Evolutionary conservation across 2,329 filamentous ascomycete genomes (phyloP).

Genomic region (Trichoderma sp.): DNA sequence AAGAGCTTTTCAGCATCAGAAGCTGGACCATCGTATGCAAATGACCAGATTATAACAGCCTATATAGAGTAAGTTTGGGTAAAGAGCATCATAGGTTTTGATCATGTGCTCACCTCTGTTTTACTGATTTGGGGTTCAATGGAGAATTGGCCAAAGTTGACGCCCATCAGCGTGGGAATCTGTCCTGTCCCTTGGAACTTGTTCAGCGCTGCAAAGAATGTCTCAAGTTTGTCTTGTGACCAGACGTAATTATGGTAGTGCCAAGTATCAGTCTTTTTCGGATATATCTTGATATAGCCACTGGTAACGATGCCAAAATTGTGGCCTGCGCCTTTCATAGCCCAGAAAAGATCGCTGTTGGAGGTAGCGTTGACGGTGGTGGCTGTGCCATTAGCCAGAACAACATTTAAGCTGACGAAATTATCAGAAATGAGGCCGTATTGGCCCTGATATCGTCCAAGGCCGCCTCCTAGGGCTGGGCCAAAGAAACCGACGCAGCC

Average conservation of each 20-base stretch:
- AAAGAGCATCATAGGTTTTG: fast-evolving
- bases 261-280: not conserved
- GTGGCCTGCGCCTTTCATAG: conserved; percentile 36
- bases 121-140: not conserved
- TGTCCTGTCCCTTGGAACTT: not conserved
- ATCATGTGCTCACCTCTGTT: not conserved
- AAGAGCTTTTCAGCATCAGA: not conserved
- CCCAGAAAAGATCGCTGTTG: conserved; percentile 40
- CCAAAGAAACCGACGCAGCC: conserved; percentile 33
- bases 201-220: not conserved
- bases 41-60: conserved; percentile 4
- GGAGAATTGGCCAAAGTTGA: conserved; percentile 6
- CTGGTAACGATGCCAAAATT: conserved; percentile 39
- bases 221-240: not conserved
- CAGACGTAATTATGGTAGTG: not conserved
- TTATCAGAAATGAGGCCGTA: conserved; percentile 38
- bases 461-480: conserved; percentile 35
- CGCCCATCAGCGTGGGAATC: not conserved
- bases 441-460: conserved; percentile 34
- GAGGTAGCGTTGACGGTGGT: conserved; percentile 26
- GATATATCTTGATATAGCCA: conserved; percentile 35
- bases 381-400: conserved; percentile 34
- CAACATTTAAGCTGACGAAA: conserved; percentile 36
- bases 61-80: not conserved
- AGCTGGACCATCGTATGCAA: not conserved